phyloP scores from a whole-genome alignment of 2,329 filamentous ascomycete species.

The Pseudofabraea citricarpa region DNA sequence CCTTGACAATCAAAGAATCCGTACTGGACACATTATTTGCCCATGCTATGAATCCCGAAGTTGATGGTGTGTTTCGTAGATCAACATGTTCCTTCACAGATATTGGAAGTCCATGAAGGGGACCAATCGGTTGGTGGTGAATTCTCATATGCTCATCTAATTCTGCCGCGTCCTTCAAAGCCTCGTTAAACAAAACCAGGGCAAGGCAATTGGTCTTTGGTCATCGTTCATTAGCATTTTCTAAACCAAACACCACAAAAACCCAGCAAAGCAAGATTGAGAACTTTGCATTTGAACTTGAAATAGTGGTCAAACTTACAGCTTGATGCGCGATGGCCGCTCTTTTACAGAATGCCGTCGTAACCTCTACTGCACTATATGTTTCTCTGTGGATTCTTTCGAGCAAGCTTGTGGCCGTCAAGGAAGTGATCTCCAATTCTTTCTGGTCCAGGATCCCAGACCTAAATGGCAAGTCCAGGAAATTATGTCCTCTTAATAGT shows the following conservation, averaged over 20 bases:
- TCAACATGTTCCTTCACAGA: slow-evolving; percentile 48
- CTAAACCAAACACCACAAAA: too few relatives aligned
- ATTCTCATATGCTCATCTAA: slow-evolving; percentile 39
- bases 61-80: slow-evolving; percentile 30
- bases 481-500: background rate
- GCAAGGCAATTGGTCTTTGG: slow-evolving; percentile 32
- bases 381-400: background rate
- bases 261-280: too few relatives aligned
- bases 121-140: slow-evolving; percentile 42
- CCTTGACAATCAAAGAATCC: slow-evolving; percentile 41
- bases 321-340: slow-evolving; percentile 47
- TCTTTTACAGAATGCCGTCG: slow-evolving; percentile 46
- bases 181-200: slow-evolving; percentile 43
- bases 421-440: background rate
- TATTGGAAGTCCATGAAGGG: slow-evolving; percentile 57
- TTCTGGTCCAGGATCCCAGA: background rate
- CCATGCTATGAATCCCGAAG: slow-evolving; percentile 39
- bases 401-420: background rate
- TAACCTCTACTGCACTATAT: slow-evolving; percentile 35
- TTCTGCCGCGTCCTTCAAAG: slow-evolving; percentile 35
- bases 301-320: slow-evolving; percentile 18
- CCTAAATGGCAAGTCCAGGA: background rate
- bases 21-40: slow-evolving; percentile 36
- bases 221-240: background rate
- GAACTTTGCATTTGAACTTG: background rate